These are phyloP conservation scores for Scopulariopsis brevicaulis DNA, from an alignment of 2,329 filamentous ascomycete species.

Conservation along the genomic window DNA sequence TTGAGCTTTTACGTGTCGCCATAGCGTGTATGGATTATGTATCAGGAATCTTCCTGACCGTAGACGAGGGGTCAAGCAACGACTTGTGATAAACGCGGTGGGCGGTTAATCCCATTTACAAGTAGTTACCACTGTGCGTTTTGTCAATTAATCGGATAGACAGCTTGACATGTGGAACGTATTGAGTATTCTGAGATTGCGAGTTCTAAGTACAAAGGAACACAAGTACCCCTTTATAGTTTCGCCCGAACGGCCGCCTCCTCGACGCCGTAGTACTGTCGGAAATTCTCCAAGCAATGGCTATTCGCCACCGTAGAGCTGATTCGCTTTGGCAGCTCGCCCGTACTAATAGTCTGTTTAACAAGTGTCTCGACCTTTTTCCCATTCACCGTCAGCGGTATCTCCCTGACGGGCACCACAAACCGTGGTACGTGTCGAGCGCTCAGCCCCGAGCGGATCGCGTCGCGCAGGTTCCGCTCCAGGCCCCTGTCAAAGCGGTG, in stretches of 20 bases:
- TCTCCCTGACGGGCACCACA: background rate
- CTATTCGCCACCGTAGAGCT: background rate
- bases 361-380: constrained; percentile 3
- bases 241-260: background rate
- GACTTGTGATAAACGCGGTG: no score
- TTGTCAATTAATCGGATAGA: no score
- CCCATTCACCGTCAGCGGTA: constrained; percentile 2
- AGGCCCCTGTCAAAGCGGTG: background rate
- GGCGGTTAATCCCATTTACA: no score
- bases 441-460: background rate
- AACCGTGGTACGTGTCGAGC: constrained; percentile 2
- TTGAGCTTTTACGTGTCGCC: no score
- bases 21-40: no score
- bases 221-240: background rate
- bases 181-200: no score
- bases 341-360: constrained; percentile 1
- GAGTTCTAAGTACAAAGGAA: no score
- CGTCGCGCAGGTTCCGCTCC: background rate
- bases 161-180: no score
- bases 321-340: background rate
- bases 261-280: background rate
- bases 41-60: no score
- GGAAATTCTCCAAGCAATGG: background rate
- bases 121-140: no score
- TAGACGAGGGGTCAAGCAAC: no score